These are phyloP conservation scores for Saprolegnia parasitica DNA, from an alignment of 352 stramenopile species.

Conservation along the genomic window DNA sequence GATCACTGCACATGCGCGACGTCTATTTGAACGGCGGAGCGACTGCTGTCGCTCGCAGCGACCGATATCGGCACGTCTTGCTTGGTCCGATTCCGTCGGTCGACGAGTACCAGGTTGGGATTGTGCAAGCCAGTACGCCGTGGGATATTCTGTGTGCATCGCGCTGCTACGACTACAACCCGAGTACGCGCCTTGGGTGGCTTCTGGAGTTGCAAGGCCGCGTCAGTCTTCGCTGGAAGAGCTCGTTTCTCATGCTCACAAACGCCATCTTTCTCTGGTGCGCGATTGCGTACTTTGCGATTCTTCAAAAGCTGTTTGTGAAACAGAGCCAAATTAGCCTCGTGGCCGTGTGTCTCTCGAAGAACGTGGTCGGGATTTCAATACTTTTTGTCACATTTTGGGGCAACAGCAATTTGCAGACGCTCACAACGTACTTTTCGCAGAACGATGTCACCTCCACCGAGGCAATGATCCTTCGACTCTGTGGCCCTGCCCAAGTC, in stretches of 20 bases:
- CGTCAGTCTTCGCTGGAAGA: neutral
- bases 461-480: neutral
- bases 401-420: neutral
- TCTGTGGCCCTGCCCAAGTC: neutral
- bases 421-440: neutral
- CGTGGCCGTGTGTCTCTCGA: neutral
- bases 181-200: neutral
- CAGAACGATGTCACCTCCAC: neutral
- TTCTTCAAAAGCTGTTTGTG: neutral
- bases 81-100: neutral
- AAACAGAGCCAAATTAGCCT: neutral
- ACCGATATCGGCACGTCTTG: neutral
- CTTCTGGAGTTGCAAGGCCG: neutral
- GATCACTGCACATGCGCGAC: neutral
- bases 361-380: neutral
- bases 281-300: neutral
- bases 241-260: neutral
- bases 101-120: neutral
- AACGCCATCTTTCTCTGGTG: conserved; percentile 10
- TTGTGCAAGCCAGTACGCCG: neutral
- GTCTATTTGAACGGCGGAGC: neutral
- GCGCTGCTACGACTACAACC: neutral
- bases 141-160: neutral
- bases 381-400: neutral
- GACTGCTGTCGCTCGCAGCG: neutral